Percentiles rank a stretch among this genome's conserved stretches.
phyloP scores from a whole-genome alignment of 768 basidiomycete species.

The Tricholoma flavovirens region DNA sequence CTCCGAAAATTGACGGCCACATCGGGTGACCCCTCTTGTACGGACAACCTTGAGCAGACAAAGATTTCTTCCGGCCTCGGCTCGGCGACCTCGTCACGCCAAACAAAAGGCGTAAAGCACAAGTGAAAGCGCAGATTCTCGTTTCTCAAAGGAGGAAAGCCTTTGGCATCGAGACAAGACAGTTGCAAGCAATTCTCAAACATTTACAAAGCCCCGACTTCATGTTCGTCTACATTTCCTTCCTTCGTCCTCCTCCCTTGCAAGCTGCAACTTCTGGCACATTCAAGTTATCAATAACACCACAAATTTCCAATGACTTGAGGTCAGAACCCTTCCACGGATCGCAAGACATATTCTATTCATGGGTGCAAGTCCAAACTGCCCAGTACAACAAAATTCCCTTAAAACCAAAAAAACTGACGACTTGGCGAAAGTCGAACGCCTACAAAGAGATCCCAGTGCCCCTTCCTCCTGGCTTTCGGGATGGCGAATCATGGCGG shows the following conservation, averaged over 20 bases:
- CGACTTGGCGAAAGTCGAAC: constrained; percentile 60
- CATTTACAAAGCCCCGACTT: not conserved
- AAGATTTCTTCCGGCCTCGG: not conserved
- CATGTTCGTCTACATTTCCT: constrained; percentile 63
- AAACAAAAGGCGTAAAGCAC: too few species aligned
- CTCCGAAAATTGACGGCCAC: not conserved
- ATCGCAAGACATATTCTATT: constrained; percentile 61
- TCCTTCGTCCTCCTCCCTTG: constrained; percentile 78
- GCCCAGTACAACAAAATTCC: constrained; percentile 15
- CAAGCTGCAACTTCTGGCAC: constrained; percentile 36
- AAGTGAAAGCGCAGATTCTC: too few species aligned
- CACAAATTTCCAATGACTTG: constrained; percentile 86
- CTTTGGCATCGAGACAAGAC: too few species aligned
- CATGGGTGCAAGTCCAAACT: constrained; percentile 41
- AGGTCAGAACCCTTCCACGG: constrained; percentile 65
- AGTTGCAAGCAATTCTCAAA: not conserved
- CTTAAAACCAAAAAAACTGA: constrained; percentile 56
- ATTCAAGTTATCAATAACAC: constrained; percentile 65
- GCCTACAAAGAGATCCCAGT: constrained; percentile 76
- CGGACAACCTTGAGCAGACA: not conserved
- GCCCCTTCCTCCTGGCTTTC: constrained; percentile 49
- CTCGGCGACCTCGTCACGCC: not conserved
- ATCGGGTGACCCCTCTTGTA: not conserved
- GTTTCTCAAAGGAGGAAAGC: not conserved
- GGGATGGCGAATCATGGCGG: constrained; percentile 56